Evolutionary conservation across 2,329 filamentous ascomycete genomes (phyloP).

Genomic region (Fusarium subglutinans): DNA sequence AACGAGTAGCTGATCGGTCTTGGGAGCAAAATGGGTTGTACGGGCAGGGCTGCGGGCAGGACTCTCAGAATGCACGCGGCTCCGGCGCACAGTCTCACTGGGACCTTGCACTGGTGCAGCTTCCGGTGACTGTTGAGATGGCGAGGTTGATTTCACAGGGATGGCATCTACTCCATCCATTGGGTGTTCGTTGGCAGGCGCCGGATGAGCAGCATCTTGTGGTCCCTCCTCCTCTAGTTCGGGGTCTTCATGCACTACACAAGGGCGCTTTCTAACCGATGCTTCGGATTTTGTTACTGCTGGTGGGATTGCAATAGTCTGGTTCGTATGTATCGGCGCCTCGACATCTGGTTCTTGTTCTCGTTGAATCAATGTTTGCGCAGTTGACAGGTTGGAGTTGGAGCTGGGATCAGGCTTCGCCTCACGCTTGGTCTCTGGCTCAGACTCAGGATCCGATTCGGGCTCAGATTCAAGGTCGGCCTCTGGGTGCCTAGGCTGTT

Average conservation of each 20-base stretch:
- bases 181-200: background rate
- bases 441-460: slow-evolving; percentile 24
- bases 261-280: slow-evolving; percentile 50
- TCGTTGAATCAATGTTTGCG: slow-evolving; percentile 5
- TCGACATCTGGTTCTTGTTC: slow-evolving; percentile 3
- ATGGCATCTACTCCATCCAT: slow-evolving; percentile 48
- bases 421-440: background rate
- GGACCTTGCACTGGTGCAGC: slow-evolving; percentile 10
- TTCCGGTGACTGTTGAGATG: background rate
- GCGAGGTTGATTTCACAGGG: slow-evolving; percentile 41
- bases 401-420: background rate
- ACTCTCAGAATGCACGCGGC: slow-evolving; percentile 63
- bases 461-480: background rate
- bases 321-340: background rate
- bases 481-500: slow-evolving; percentile 5
- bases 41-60: slow-evolving; percentile 74
- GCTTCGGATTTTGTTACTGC: background rate
- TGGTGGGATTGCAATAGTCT: background rate
- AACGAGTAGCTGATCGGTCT: slow-evolving; percentile 63
- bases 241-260: slow-evolving; percentile 57
- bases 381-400: background rate
- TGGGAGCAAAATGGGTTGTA: slow-evolving; percentile 72
- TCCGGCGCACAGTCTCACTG: slow-evolving; percentile 31
- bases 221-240: slow-evolving; percentile 50
- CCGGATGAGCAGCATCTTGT: slow-evolving; percentile 11